Conservation (phyloP, 2,329 filamentous ascomycete genomes). For the Cercospora janseana region DNA sequence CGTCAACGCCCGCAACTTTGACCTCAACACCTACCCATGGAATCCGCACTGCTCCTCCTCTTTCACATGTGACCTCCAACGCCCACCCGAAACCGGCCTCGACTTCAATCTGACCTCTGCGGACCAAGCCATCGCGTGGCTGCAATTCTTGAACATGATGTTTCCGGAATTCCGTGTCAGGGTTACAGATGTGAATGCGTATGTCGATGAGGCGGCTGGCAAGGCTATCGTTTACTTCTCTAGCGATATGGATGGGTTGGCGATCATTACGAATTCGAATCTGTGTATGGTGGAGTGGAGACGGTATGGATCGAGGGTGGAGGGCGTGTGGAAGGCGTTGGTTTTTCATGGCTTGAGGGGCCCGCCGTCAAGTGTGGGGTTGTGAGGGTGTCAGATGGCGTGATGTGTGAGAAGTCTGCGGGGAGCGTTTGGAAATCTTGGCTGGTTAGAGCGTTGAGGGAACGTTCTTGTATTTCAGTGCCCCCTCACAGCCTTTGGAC, state of each 20-base stretch:
- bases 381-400: neutral
- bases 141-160: neutral
- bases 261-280: constrained; percentile 6
- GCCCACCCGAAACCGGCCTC: neutral
- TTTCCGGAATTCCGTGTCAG: neutral
- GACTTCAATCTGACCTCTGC: neutral
- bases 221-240: constrained; percentile 11
- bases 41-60: neutral
- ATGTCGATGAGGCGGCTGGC: constrained; percentile 14
- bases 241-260: neutral
- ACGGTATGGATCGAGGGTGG: constrained; percentile 3
- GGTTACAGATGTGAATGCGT: constrained; percentile 12
- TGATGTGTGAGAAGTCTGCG: too few species aligned
- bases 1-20: constrained; percentile 16
- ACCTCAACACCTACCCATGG: constrained; percentile 9
- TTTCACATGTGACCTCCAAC: constrained; percentile 8
- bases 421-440: too few species aligned
- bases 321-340: constrained; percentile 9
- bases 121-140: neutral
- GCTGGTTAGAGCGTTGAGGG: too few species aligned
- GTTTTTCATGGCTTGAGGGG: constrained; percentile 11
- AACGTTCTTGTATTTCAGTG: too few species aligned
- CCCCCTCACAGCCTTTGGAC: too few species aligned
- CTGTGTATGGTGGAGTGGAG: constrained; percentile 15
- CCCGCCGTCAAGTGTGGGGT: neutral